Conservation (phyloP, 2,329 filamentous ascomycete genomes). For the Nemania sp. region DNA sequence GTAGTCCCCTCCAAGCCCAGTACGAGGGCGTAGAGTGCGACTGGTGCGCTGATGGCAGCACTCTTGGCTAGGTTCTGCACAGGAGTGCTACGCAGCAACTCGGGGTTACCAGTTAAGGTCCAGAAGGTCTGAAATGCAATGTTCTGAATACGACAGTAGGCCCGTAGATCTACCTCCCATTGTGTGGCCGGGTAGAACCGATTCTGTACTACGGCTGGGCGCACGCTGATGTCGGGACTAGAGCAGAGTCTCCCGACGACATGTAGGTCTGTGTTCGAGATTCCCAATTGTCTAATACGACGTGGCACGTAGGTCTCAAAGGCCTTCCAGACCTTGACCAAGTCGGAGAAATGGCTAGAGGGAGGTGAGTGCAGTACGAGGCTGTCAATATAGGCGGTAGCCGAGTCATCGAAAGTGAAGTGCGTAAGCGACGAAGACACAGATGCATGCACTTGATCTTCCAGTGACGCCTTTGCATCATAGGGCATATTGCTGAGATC, state of each 20-base stretch:
- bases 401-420: conserved; percentile 45
- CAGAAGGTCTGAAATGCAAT: conserved; percentile 59
- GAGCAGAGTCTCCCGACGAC: conserved; percentile 57
- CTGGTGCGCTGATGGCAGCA: conserved; percentile 43
- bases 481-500: conserved; percentile 65
- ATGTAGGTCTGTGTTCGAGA: conserved; percentile 71
- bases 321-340: conserved; percentile 66
- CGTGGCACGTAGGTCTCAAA: conserved; percentile 69
- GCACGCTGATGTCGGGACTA: conserved; percentile 36
- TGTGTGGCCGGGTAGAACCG: conserved; percentile 64
- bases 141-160: conserved; percentile 47
- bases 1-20: conserved; percentile 49
- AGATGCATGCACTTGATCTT: conserved; percentile 52
- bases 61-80: conserved; percentile 54
- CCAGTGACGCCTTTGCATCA: conserved; percentile 58
- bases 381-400: conserved; percentile 63
- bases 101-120: conserved; percentile 54
- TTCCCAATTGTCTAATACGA: conserved; percentile 67
- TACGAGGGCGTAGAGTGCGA: conserved; percentile 52
- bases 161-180: conserved; percentile 64
- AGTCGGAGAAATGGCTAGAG: conserved; percentile 45
- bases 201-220: conserved; percentile 71
- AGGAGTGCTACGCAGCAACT: conserved; percentile 45
- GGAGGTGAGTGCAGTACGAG: conserved; percentile 71
- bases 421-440: conserved; percentile 23